These are phyloP conservation scores for Funneliformis geosporum DNA, from an alignment of 192 early-diverging fungal genomes.

Conservation along the genomic window DNA sequence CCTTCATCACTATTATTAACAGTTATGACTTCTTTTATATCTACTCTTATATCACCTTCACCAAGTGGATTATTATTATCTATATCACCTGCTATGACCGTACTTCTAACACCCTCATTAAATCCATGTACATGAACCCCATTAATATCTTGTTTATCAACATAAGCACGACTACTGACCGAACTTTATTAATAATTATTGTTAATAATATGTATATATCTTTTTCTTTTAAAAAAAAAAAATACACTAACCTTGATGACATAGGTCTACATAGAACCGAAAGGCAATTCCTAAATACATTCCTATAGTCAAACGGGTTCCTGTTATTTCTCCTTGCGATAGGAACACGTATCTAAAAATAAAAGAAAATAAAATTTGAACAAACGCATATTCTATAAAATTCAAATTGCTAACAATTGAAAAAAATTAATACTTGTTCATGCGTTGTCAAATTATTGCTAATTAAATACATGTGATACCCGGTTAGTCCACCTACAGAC, in stretches of 20 bases:
- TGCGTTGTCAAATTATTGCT: slow-evolving; percentile 84
- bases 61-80: not conserved
- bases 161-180: slow-evolving; percentile 9
- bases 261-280: slow-evolving; percentile 59
- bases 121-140: not conserved
- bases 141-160: not conserved
- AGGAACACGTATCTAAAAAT: slow-evolving; percentile 42
- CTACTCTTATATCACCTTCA: not conserved
- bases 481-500: slow-evolving; percentile 71
- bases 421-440: slow-evolving; percentile 61
- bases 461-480: slow-evolving; percentile 75
- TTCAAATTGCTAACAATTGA: not conserved
- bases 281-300: slow-evolving; percentile 48
- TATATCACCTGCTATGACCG: not conserved
- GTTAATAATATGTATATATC: no score
- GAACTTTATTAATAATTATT: not conserved
- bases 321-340: slow-evolving; percentile 40
- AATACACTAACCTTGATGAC: slow-evolving; percentile 45
- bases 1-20: not conserved
- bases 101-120: not conserved
- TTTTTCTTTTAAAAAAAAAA: not conserved
- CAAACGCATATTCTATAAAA: not conserved
- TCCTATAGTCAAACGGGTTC: slow-evolving; percentile 57
- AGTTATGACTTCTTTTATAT: not conserved
- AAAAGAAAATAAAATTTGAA: not conserved